These are phyloP conservation scores for Scenedesmus sp. DNA, from an alignment of 163 green algal species.

Conservation along the genomic window DNA sequence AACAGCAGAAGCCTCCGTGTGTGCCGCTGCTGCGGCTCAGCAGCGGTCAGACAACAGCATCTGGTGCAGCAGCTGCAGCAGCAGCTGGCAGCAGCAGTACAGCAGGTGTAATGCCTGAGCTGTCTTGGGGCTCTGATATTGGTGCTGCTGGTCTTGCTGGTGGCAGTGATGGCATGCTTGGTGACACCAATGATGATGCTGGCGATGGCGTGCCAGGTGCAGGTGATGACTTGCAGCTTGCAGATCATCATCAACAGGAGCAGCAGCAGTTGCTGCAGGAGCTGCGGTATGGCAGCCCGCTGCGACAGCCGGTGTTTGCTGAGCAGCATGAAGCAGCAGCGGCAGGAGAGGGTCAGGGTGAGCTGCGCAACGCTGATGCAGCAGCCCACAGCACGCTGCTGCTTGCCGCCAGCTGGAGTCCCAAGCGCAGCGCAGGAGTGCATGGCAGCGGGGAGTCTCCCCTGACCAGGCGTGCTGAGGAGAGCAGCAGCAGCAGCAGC, in stretches of 20 bases:
- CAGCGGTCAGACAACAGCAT: not conserved
- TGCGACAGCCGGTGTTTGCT: conserved; percentile 21
- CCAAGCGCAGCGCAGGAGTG: not conserved
- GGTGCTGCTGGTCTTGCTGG: not conserved
- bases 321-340: conserved; percentile 8
- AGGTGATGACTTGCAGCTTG: not conserved
- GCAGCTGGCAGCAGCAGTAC: not conserved
- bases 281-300: not conserved
- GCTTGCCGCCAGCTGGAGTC: not conserved
- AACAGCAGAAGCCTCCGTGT: not conserved
- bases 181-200: not conserved
- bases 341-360: not conserved
- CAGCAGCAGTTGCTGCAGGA: not conserved
- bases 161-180: not conserved
- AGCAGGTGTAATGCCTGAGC: conserved; percentile 10
- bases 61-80: not conserved
- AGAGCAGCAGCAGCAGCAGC: not conserved
- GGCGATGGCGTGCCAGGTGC: not conserved
- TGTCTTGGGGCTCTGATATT: conserved; percentile 37
- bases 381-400: not conserved
- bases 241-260: not conserved
- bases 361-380: not conserved
- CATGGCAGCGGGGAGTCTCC: not conserved
- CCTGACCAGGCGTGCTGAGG: not conserved
- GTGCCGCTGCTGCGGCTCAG: conserved; percentile 12